Evolutionary conservation across 495 filamentous ascomycete genomes (phyloP).

Genomic region (Hypoxylon lienhwacheense): DNA sequence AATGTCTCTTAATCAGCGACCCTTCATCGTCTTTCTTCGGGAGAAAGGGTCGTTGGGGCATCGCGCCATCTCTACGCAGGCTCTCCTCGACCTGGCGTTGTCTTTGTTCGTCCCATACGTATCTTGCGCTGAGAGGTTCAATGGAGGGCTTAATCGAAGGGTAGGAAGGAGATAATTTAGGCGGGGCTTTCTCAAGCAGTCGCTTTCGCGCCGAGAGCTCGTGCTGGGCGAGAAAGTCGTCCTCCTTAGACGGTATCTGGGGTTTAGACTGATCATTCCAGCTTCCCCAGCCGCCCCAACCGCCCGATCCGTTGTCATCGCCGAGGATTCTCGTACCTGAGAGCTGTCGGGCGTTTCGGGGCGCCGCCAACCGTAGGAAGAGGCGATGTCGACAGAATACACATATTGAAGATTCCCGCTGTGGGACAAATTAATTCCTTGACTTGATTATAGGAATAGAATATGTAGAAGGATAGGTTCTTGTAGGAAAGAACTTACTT

Average conservation of each 20-base stretch:
- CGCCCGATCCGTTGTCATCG: conserved; percentile 20
- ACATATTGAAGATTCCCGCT: conserved; percentile 38
- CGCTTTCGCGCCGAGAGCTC: conserved; percentile 26
- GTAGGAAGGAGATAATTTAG: conserved; percentile 3
- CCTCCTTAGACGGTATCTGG: background rate
- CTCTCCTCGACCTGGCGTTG: conserved; percentile 19
- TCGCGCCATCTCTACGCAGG: conserved; percentile 8
- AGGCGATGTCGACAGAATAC: conserved; percentile 37
- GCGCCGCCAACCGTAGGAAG: conserved; percentile 12
- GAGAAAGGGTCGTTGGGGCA: background rate
- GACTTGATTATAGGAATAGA: no score
- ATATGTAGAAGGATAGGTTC: no score
- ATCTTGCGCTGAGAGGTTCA: conserved; percentile 7
- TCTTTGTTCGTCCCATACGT: conserved; percentile 24
- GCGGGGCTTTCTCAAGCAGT: conserved; percentile 13
- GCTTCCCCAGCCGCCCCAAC: conserved; percentile 19
- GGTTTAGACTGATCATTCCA: conserved; percentile 4
- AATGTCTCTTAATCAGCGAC: no score
- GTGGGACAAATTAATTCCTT: conserved; percentile 1
- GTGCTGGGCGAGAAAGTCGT: conserved; percentile 21
- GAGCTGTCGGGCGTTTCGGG: conserved; percentile 21
- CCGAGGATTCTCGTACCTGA: conserved; percentile 11
- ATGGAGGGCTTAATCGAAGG: conserved; percentile 1
- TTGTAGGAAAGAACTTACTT: conserved; percentile 12
- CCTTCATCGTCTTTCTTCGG: background rate